phyloP scores from a whole-genome alignment of 2,329 filamentous ascomycete genomes.

The Arachnopeziza araneosa region DNA sequence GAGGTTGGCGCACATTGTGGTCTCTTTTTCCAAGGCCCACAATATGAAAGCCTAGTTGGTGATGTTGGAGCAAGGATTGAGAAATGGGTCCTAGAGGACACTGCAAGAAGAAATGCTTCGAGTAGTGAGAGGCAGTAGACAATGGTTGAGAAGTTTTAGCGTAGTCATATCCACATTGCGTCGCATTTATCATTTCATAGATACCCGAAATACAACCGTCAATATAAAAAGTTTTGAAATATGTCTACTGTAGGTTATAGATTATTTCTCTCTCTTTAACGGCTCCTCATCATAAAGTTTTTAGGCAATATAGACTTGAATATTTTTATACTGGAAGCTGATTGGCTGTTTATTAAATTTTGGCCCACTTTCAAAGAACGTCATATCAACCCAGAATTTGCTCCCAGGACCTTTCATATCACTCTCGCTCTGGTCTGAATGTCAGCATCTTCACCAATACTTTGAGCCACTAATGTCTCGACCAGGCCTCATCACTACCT shows the following conservation, averaged over 20 bases:
- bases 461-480: background rate
- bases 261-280: background rate
- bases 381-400: background rate
- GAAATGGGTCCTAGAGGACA: conserved; percentile 63
- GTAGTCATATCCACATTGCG: background rate
- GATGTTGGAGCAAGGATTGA: conserved; percentile 64
- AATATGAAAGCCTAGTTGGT: conserved; percentile 72
- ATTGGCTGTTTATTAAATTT: background rate
- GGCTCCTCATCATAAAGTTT: background rate
- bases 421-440: background rate
- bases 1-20: conserved; percentile 82
- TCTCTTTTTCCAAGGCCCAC: conserved; percentile 67
- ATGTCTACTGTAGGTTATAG: background rate
- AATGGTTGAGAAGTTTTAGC: background rate
- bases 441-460: background rate
- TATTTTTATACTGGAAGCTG: background rate
- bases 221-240: background rate
- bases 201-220: conserved; percentile 30
- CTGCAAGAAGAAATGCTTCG: conserved; percentile 25
- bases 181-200: background rate
- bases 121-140: background rate
- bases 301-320: background rate
- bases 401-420: background rate
- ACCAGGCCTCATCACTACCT: background rate
- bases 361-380: background rate